These are phyloP conservation scores for Gnomoniopsis smithogilvyi DNA, from an alignment of 2,329 filamentous ascomycete genomes.

Conservation along the genomic window DNA sequence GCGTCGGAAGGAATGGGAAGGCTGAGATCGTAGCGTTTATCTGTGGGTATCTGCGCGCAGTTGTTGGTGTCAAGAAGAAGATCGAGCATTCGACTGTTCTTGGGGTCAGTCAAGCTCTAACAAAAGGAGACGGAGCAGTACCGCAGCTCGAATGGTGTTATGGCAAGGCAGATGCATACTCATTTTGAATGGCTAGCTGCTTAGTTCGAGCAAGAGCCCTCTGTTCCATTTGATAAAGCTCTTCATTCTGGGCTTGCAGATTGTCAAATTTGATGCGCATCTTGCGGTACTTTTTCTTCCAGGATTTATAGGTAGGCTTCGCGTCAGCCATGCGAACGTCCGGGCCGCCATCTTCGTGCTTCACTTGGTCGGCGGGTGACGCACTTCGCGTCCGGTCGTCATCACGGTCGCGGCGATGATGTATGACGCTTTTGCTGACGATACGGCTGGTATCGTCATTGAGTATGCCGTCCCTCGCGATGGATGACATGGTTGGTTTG, in stretches of 20 bases:
- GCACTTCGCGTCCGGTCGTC: constrained; percentile 21
- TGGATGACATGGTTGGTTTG: constrained; percentile 1
- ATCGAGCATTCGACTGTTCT: constrained; percentile 75
- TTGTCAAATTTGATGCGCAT: constrained; percentile 78
- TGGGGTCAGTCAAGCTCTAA: constrained; percentile 21
- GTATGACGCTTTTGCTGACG: not conserved
- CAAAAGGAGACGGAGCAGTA: not conserved
- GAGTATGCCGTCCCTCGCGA: constrained; percentile 7
- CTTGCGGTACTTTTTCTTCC: constrained; percentile 94
- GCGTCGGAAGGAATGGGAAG: constrained; percentile 42
- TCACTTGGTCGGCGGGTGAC: constrained; percentile 27
- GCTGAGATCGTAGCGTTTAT: constrained; percentile 71
- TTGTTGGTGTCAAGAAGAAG: constrained; percentile 88
- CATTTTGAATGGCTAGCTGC: constrained; percentile 84
- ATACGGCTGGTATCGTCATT: constrained; percentile 2
- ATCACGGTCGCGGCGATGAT: constrained; percentile 15
- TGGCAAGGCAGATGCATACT: constrained; percentile 55
- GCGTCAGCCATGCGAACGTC: constrained; percentile 35
- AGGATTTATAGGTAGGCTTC: constrained; percentile 61
- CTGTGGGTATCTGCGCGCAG: constrained; percentile 70
- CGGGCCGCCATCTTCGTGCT: constrained; percentile 38
- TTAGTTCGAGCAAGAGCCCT: constrained; percentile 77
- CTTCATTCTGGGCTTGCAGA: constrained; percentile 76
- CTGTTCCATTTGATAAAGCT: constrained; percentile 76
- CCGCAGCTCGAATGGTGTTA: not conserved